Evolutionary conservation across 2,329 filamentous ascomycete genomes (phyloP).

Genomic region (Paramyrothecium roridum): DNA sequence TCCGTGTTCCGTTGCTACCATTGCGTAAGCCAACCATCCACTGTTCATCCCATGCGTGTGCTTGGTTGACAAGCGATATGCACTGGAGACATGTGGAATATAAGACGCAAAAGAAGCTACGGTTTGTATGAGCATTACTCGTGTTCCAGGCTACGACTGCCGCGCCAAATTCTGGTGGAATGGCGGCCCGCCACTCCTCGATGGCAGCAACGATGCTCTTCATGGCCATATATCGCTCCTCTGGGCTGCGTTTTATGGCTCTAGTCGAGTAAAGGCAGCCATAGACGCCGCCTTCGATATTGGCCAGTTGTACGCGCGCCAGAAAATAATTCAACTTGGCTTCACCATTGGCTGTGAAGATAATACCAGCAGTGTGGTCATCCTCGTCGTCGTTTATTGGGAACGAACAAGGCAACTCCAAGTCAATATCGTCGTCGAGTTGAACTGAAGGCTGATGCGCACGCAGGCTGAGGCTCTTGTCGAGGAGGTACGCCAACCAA

Average conservation of each 20-base stretch:
- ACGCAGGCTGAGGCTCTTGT: constrained; percentile 34
- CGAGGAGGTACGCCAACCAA: constrained; percentile 32
- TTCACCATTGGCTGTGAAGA: background rate
- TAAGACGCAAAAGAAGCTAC: constrained; percentile 1
- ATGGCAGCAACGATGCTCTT: background rate
- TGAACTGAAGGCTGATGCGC: constrained; percentile 29
- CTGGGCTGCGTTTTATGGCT: background rate
- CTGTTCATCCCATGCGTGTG: background rate
- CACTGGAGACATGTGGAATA: background rate
- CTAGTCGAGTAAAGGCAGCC: constrained; percentile 4
- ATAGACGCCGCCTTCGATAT: constrained; percentile 5
- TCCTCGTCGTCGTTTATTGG: background rate
- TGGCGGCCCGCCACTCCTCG: background rate
- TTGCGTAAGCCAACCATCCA: background rate
- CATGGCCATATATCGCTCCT: background rate
- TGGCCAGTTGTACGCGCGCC: constrained; percentile 4
- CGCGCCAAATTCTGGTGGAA: constrained; percentile 1
- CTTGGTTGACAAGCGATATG: background rate
- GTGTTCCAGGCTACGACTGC: constrained; percentile 1
- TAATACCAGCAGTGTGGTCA: background rate
- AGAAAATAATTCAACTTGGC: constrained; percentile 3
- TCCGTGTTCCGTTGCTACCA: background rate
- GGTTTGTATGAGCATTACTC: background rate
- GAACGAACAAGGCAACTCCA: constrained; percentile 19
- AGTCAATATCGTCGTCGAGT: constrained; percentile 30